Conservation (phyloP, 805 yeast genomes). For the Saitoella complicata region DNA sequence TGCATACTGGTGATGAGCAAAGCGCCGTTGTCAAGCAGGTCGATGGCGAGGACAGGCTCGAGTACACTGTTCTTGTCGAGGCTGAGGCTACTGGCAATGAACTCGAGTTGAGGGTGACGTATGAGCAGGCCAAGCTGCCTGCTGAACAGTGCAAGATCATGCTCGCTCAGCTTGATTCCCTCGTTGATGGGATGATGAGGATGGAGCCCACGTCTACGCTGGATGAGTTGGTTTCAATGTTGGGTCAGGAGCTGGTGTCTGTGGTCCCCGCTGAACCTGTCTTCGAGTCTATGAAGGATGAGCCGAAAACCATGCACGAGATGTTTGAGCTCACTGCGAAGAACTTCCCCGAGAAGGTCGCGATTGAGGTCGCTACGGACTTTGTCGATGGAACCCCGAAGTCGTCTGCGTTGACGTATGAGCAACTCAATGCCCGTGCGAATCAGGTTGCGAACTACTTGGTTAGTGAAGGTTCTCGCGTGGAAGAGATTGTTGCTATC, state of each 20-base stretch:
- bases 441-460: constrained; percentile 11
- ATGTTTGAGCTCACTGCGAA: too few relatives aligned
- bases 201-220: too few relatives aligned
- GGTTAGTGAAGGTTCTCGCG: background rate
- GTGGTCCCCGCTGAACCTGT: too few relatives aligned
- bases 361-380: constrained; percentile 9
- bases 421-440: constrained; percentile 8
- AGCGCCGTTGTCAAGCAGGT: too few relatives aligned
- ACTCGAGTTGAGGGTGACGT: background rate
- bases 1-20: too few relatives aligned
- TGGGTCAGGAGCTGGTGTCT: too few relatives aligned
- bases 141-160: constrained; percentile 6
- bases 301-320: too few relatives aligned
- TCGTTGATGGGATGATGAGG: background rate
- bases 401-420: constrained; percentile 10
- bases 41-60: too few relatives aligned
- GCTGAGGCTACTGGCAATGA: constrained; percentile 5
- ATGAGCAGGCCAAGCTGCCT: constrained; percentile 3
- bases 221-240: too few relatives aligned
- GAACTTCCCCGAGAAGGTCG: constrained; percentile 5
- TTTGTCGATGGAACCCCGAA: constrained; percentile 1
- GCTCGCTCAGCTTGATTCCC: constrained; percentile 6
- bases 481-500: constrained; percentile 5
- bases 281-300: too few relatives aligned
- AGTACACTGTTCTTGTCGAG: constrained; percentile 10